These are phyloP conservation scores for Penicillium verhagenii DNA, from an alignment of 495 filamentous ascomycete genomes.

Conservation along the genomic window DNA sequence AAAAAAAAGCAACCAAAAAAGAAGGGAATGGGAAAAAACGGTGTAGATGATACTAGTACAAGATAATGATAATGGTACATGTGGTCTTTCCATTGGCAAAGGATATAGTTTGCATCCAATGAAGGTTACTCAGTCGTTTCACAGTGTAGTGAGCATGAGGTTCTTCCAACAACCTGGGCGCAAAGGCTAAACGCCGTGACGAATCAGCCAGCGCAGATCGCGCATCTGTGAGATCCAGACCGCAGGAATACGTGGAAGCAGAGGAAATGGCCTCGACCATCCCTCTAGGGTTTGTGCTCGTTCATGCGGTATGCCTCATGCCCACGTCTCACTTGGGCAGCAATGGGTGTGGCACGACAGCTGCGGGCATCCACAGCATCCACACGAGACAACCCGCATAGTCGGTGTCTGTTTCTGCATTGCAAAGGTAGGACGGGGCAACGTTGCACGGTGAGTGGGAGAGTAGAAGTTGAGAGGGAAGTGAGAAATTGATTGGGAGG, in stretches of 20 bases:
- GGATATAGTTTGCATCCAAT: background rate
- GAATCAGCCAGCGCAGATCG: background rate
- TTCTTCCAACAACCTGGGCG: background rate
- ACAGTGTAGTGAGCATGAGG: background rate
- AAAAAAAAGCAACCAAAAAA: background rate
- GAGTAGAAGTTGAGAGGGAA: background rate
- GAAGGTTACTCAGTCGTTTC: background rate
- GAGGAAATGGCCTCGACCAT: background rate
- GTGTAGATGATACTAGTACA: no score
- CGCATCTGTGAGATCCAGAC: background rate
- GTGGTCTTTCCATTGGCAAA: no score
- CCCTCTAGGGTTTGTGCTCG: slow-evolving; percentile 9
- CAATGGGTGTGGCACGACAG: slow-evolving; percentile 13
- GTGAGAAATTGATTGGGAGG: background rate
- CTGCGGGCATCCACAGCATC: slow-evolving; percentile 1
- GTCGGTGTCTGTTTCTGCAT: slow-evolving; percentile 2
- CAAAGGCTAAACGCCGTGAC: background rate
- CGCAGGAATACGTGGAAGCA: background rate
- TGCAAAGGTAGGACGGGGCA: slow-evolving; percentile 11
- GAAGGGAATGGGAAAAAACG: background rate
- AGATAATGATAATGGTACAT: no score
- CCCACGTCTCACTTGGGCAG: slow-evolving; percentile 19
- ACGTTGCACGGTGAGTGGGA: slow-evolving; percentile 16
- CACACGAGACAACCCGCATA: slow-evolving; percentile 15
- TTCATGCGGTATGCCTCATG: background rate